Base-by-base conservation (phyloP, 192 early-diverging fungal genomes). In the Podila minutissima region DNA sequence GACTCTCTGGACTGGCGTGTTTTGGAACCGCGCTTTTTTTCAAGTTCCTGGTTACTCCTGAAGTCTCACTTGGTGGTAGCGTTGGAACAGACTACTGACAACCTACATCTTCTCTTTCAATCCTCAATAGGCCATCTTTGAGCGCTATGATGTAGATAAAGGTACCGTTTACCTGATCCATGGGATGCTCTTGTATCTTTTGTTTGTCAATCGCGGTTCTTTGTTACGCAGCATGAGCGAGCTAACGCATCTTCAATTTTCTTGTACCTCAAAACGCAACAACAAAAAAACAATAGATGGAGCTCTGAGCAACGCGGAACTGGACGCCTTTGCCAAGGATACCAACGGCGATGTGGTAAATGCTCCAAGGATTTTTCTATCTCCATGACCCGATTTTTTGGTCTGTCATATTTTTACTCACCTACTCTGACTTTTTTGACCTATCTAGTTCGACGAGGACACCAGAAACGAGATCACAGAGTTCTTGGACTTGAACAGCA, bases 401-500 rank as follows among this genome's bases (percentile, higher is more conserved):
- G 41, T 17, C 41, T 22, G n/a, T 24, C 53, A 37, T 64, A 7
- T 66, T 62, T 31, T 49, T 72, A 24, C 28, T 68, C 70, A 58
- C 67, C 71, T 60, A 64, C 70, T 32, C 37, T 63, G 38, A 41
- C 51, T 35, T 50, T 29, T 55, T 20, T 66, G 66, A 55, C 59
- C 71, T n/a, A 71, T 69, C 15, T 59, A 72, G 74, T 76, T 75
- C 57, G 72, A 75, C 19, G 74, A 75, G 51, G 70, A 76, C 60
- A 74, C 64, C 17, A 67, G 63, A 32, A 64, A 57, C n/a, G 95
- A 96, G 66, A 92, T 96, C 32, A 84, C 82, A 24, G 85, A 84
- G 28, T 88, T 88, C 46, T 90, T 96, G 63, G 88, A 94, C 53
- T 85, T 88, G 32, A 89, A 87, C n/a, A 77, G 87, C 5, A 84